Percentiles rank a stretch among this genome's conserved stretches.
Evolutionary conservation across 1,139 yeast species (phyloP).

Genomic region (Diutina scorzettiae): DNA sequence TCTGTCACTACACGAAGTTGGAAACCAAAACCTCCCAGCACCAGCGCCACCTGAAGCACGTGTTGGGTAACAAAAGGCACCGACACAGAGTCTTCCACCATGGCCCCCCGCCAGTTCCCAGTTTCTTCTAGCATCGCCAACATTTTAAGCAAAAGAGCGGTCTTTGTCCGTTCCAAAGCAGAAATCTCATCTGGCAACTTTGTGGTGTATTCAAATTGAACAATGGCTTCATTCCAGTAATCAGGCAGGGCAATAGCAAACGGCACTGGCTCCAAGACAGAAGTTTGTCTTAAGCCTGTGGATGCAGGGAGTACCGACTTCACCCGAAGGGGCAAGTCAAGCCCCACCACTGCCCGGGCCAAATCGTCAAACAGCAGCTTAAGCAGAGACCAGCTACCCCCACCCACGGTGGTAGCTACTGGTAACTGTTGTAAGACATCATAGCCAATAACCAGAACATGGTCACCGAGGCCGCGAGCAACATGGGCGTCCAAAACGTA

Average conservation of each 20-base stretch:
- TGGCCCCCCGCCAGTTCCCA: slow-evolving; percentile 17
- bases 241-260: slow-evolving; percentile 69
- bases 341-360: slow-evolving; percentile 36
- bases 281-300: slow-evolving; percentile 59
- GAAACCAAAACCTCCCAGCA: slow-evolving; percentile 86
- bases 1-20: slow-evolving; percentile 63
- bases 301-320: slow-evolving; percentile 66
- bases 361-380: slow-evolving; percentile 57
- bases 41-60: slow-evolving; percentile 49
- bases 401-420: neutral
- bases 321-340: slow-evolving; percentile 61
- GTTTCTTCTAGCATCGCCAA: slow-evolving; percentile 45
- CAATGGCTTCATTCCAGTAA: slow-evolving; percentile 64
- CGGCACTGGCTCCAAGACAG: slow-evolving; percentile 72
- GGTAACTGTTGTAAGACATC: slow-evolving; percentile 1
- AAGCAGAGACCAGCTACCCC: slow-evolving; percentile 21
- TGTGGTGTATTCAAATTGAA: slow-evolving; percentile 83
- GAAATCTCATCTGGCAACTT: slow-evolving; percentile 91
- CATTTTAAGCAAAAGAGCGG: slow-evolving; percentile 75
- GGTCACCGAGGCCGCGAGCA: neutral
- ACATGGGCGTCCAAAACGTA: slow-evolving; percentile 39
- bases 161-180: slow-evolving; percentile 79
- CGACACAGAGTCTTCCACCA: slow-evolving; percentile 46
- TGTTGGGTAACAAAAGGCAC: slow-evolving; percentile 55
- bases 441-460: neutral